These are phyloP conservation scores for Neofusicoccum ribis DNA, from an alignment of 2,329 filamentous ascomycete species.

Conservation along the genomic window DNA sequence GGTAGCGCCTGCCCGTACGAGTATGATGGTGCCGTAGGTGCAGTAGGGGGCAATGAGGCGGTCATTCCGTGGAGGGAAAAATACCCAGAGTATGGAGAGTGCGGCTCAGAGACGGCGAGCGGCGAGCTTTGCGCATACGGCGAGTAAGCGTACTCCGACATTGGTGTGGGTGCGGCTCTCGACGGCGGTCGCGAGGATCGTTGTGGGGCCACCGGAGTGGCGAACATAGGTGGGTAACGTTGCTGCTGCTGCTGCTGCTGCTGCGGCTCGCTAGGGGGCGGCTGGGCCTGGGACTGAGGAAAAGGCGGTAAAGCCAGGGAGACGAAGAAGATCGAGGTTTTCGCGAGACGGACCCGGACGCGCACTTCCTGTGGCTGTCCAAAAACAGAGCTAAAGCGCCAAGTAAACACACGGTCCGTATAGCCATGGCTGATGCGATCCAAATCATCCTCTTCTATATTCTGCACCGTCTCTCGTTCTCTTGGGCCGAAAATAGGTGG, in stretches of 20 bases:
- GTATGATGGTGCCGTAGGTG: neutral
- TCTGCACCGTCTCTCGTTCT: constrained; percentile 45
- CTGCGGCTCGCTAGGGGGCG: neutral
- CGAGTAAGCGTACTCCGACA: constrained; percentile 8
- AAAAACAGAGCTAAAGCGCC: constrained; percentile 14
- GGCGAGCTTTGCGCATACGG: constrained; percentile 7
- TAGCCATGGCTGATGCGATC: constrained; percentile 47
- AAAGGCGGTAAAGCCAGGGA: constrained; percentile 29
- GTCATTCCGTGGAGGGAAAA: constrained; percentile 9
- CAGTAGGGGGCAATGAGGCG: neutral
- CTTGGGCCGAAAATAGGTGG: constrained; percentile 49
- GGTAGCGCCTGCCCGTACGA: neutral
- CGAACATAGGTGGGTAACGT: neutral
- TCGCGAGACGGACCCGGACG: constrained; percentile 37
- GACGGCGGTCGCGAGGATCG: neutral
- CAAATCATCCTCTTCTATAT: constrained; percentile 43
- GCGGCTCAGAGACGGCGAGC: neutral
- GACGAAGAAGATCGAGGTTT: constrained; percentile 38
- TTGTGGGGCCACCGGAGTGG: neutral
- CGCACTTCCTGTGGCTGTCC: constrained; percentile 26
- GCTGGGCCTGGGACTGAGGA: neutral
- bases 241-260: neutral
- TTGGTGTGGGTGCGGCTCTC: neutral
- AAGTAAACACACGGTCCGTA: constrained; percentile 33
- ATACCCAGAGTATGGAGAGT: constrained; percentile 14